phyloP scores from a whole-genome alignment of 345 rosid genomes.

The Garcia nutans region DNA sequence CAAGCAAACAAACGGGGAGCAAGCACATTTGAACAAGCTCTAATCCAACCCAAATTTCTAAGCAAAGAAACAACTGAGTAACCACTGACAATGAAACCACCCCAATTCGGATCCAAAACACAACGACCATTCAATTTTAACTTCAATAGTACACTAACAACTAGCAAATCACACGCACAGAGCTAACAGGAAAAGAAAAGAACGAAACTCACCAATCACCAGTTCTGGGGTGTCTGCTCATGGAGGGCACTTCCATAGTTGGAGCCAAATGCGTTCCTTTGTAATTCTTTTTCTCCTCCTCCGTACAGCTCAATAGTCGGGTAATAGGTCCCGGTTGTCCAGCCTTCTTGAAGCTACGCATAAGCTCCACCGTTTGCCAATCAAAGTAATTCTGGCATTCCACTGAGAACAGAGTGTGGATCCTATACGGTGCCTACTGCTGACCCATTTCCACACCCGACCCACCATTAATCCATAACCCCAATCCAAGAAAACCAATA shows the following conservation, averaged over 20 bases:
- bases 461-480: constrained; percentile 29
- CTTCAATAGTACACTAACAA: neutral
- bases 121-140: neutral
- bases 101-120: neutral
- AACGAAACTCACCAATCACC: constrained; percentile 66
- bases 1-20: neutral
- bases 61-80: neutral
- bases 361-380: constrained; percentile 96
- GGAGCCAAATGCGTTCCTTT: constrained; percentile 90
- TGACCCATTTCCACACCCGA: constrained; percentile 34
- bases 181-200: no score
- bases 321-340: constrained; percentile 90
- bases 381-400: constrained; percentile 95
- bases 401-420: constrained; percentile 94
- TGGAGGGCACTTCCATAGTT: constrained; percentile 81
- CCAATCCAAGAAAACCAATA: constrained; percentile 16
- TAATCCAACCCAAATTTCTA: neutral
- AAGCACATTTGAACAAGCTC: neutral
- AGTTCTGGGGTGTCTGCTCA: constrained; percentile 92
- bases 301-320: constrained; percentile 89
- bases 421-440: constrained; percentile 65
- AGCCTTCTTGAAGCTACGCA: constrained; percentile 89
- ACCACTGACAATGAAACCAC: neutral
- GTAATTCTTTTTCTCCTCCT: constrained; percentile 73
- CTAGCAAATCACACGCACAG: neutral